Evolutionary conservation across 306 rosid species (phyloP), one percentile per base, ranked within the genome.

Genomic region (Fragaria nilgerrensis): DNA sequence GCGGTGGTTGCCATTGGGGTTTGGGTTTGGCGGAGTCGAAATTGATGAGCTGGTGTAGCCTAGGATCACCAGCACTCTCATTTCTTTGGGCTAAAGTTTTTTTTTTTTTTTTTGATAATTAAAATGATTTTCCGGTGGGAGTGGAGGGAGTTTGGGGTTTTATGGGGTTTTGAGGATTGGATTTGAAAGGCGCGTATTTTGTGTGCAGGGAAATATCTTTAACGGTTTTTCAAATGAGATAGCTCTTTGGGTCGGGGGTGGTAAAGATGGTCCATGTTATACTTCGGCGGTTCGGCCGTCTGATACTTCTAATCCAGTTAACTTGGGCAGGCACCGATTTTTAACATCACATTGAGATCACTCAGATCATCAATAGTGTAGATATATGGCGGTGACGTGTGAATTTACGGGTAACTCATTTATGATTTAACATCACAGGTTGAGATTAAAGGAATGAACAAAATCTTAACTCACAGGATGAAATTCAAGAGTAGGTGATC

Each of bases 1-100:
- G 84, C 52, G 81, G 19, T 19, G 50, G 39, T 36, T 36, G 67
- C 70, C 72, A 71, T 78, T 88, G 73, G 39, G 70, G 4, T 73
- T 87, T 22, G 84, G 79, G 73, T 72, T 76, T 32, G 78, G 77
- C 44, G 87, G 88, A 59, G 84, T 84, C 78, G 83, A 79, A 41
- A 88, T 81, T 89, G 91, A 63, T 81, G 91, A 82, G 5, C 79
- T 68, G 43, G 80, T 76, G 79, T 81, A 87, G 72, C 90, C 89
- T 67, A 89, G 86, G 87, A 92, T 84, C 70, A 89, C 77, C 34
- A 89, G 77, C 81, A 81, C 88, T 80, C 90, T 88, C 97, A 92
- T 90, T 75, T 62, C 72, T 86, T 34, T 80, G 82, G 82, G 85
- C 80, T 81, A 85, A 32, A 27, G 27, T 27, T 37, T 78, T 67